Percentiles rank a stretch among this genome's conserved stretches.
These are phyloP conservation scores for Mallotus nudiflorus DNA, from an alignment of 345 rosid genomes.

Conservation along the genomic window DNA sequence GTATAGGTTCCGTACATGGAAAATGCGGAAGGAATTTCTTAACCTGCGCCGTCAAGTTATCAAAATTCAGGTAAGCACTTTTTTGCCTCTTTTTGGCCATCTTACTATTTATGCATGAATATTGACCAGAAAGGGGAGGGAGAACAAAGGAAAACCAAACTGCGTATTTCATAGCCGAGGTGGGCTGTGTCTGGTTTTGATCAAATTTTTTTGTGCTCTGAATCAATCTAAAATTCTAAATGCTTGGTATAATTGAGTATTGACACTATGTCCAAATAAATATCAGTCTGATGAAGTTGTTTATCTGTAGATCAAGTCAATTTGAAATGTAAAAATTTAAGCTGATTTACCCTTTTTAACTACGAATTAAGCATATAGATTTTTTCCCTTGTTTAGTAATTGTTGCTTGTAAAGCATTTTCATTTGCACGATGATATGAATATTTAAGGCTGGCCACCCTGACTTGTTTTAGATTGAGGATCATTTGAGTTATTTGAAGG, in stretches of 20 bases:
- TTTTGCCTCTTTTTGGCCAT: background rate
- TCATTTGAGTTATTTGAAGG: background rate
- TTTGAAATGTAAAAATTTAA: background rate
- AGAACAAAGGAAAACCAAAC: background rate
- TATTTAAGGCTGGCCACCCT: background rate
- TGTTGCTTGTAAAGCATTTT: background rate
- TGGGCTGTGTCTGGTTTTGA: background rate
- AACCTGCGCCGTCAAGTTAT: conserved; percentile 70
- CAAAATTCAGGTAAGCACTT: conserved; percentile 75
- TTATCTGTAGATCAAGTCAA: background rate
- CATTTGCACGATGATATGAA: background rate
- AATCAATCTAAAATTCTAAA: too few species aligned
- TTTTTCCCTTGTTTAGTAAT: background rate
- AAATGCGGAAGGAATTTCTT: conserved; percentile 64
- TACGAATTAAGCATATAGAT: background rate
- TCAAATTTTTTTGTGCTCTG: too few species aligned
- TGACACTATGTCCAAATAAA: too few species aligned
- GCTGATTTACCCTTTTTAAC: background rate
- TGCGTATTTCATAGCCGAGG: background rate
- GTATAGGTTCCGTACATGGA: conserved; percentile 87
- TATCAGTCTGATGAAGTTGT: background rate
- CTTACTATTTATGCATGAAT: background rate
- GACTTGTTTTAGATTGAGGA: background rate
- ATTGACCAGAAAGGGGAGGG: background rate
- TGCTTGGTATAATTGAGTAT: too few species aligned